Evolutionary conservation across 2,329 filamentous ascomycete species (phyloP).

Genomic region (Ophiostoma triangulosporum): DNA sequence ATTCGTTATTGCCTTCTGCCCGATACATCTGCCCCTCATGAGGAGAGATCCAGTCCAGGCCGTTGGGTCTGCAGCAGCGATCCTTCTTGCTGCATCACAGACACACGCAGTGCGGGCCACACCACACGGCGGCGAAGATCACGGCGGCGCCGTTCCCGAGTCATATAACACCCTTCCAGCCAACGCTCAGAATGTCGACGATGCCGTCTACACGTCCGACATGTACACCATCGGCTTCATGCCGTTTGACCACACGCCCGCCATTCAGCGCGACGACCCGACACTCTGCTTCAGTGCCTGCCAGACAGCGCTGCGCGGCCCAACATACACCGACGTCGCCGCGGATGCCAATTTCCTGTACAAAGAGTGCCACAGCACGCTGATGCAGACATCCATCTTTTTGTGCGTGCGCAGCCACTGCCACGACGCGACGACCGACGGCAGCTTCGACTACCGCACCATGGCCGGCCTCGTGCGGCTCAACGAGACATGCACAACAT

Average conservation of each 20-base stretch:
- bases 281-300: constrained; percentile 4
- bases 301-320: constrained; percentile 6
- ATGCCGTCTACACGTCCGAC: not conserved
- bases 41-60: not conserved
- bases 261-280: not conserved
- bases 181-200: not conserved
- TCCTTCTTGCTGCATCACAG: not conserved
- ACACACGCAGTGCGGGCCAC: not conserved
- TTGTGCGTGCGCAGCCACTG: constrained; percentile 27
- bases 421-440: constrained; percentile 1
- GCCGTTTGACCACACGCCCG: not conserved
- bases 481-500: constrained; percentile 23
- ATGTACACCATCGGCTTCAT: not conserved
- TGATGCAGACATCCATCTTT: constrained; percentile 18
- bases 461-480: constrained; percentile 17
- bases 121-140: not conserved
- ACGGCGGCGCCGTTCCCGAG: not conserved
- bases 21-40: not conserved
- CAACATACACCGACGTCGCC: constrained; percentile 3
- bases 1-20: not conserved
- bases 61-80: not conserved
- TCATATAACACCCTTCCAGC: not conserved
- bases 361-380: constrained; percentile 7
- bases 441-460: not conserved
- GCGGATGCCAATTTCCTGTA: not conserved